Evolutionary conservation across 306 rosid genomes (phyloP).

Genomic region (Vigna nakashimae): DNA sequence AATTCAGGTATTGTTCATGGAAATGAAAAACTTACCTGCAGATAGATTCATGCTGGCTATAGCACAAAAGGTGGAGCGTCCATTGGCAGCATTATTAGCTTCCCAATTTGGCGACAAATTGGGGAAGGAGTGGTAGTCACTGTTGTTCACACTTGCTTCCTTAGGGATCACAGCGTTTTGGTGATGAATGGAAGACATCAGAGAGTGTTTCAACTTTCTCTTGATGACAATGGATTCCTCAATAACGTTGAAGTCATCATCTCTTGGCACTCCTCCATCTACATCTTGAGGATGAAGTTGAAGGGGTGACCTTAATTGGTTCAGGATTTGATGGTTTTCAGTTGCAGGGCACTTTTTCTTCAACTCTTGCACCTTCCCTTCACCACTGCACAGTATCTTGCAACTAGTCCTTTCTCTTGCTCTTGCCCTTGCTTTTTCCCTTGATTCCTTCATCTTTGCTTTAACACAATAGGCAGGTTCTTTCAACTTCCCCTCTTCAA

Average conservation of each 20-base stretch:
- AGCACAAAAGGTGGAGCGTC: constrained; percentile 46
- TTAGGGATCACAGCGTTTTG: constrained; percentile 55
- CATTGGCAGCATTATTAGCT: constrained; percentile 41
- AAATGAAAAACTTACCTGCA: constrained; percentile 38
- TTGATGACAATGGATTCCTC: constrained; percentile 58
- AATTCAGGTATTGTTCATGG: background rate
- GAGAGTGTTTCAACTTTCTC: constrained; percentile 56
- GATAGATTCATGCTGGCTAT: constrained; percentile 55
- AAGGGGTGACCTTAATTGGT: constrained; percentile 47
- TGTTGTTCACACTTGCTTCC: constrained; percentile 44
- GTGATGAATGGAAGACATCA: constrained; percentile 33
- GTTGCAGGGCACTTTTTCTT: constrained; percentile 43
- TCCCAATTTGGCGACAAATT: constrained; percentile 74
- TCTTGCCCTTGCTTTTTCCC: constrained; percentile 78
- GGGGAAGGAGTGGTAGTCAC: constrained; percentile 48
- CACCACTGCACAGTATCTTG: constrained; percentile 45
- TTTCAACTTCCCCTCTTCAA: constrained; percentile 34
- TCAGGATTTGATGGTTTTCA: constrained; percentile 44
- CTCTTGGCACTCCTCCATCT: constrained; percentile 33
- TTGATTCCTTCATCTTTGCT: constrained; percentile 52
- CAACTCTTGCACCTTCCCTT: constrained; percentile 16
- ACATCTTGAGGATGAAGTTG: constrained; percentile 12
- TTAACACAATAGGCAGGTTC: background rate
- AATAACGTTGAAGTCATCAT: constrained; percentile 36
- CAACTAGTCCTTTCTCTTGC: constrained; percentile 72